Conservation (phyloP, 805 yeast genomes). For the Kuraishia borneana region DNA sequence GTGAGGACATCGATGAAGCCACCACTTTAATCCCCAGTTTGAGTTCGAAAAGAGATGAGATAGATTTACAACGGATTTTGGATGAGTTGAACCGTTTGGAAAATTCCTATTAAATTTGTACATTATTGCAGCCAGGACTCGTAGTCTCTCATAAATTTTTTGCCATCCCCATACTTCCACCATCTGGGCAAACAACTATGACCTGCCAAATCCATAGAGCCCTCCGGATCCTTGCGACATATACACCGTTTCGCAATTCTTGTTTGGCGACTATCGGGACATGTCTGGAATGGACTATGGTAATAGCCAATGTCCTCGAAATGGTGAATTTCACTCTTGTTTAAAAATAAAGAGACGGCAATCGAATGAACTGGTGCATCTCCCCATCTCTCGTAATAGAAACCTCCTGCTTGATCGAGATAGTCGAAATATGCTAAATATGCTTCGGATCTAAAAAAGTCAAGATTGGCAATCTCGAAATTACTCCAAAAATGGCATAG, state of each 20-base stretch:
- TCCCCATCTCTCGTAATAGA: constrained; percentile 88
- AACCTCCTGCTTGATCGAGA: constrained; percentile 62
- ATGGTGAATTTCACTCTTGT: constrained; percentile 54
- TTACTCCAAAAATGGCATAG: constrained; percentile 85
- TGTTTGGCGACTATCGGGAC: constrained; percentile 40
- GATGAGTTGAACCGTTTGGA: constrained; percentile 73
- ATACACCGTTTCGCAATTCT: constrained; percentile 49
- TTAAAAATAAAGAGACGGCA: constrained; percentile 50
- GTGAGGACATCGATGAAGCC: constrained; percentile 96
- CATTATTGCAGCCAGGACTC: constrained; percentile 1
- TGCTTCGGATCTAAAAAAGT: constrained; percentile 57
- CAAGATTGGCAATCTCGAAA: constrained; percentile 65
- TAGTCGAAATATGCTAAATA: constrained; percentile 51
- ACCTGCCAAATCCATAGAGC: constrained; percentile 26
- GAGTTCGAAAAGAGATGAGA: constrained; percentile 68
- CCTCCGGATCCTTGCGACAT: constrained; percentile 30
- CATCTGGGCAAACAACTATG: constrained; percentile 62
- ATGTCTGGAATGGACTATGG: constrained; percentile 59
- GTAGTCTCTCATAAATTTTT: constrained; percentile 37
- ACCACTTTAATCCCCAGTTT: constrained; percentile 87
- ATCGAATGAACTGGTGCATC: constrained; percentile 87
- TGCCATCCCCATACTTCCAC: constrained; percentile 68
- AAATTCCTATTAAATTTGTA: constrained; percentile 21
- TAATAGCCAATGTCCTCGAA: constrained; percentile 75
- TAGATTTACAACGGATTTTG: constrained; percentile 75